A percentile compares a stretch with the other conserved stretches of the same genome.
Conservation (phyloP, 2,329 filamentous ascomycete species). For the Botrytis elliptica region DNA sequence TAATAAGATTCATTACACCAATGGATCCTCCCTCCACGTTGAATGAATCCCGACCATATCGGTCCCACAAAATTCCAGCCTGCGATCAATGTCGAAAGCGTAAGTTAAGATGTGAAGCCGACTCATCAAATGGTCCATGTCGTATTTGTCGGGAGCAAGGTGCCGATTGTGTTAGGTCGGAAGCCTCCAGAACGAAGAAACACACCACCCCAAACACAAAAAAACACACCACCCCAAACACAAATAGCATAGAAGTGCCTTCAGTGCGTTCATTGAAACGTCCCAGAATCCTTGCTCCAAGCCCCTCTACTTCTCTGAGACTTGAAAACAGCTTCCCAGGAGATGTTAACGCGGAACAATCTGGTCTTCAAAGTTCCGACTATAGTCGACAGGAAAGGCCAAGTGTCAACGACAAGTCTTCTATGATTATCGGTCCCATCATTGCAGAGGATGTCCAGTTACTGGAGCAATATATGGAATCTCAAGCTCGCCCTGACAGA, state of each 20-base stretch:
- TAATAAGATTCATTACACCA: not conserved
- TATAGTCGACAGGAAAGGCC: not conserved
- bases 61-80: slow-evolving; percentile 2
- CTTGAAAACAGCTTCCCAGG: not conserved
- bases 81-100: slow-evolving; percentile 12
- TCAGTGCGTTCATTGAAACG: not conserved
- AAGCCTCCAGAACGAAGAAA: not conserved
- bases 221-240: not conserved
- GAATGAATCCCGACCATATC: not conserved
- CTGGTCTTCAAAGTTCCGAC: not conserved
- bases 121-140: not conserved
- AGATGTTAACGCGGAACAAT: not conserved
- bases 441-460: slow-evolving; percentile 60
- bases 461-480: slow-evolving; percentile 57
- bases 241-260: not conserved
- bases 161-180: not conserved
- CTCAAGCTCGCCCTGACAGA: slow-evolving; percentile 35
- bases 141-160: not conserved
- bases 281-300: not conserved
- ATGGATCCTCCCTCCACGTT: not conserved
- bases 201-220: too few species aligned
- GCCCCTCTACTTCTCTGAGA: not conserved
- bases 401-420: not conserved
- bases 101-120: slow-evolving; percentile 8
- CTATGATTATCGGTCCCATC: slow-evolving; percentile 55